Evolutionary conservation across 768 basidiomycete species (phyloP), one percentile per base, ranked within the genome.

Genomic region (Naganishia kalamii): DNA sequence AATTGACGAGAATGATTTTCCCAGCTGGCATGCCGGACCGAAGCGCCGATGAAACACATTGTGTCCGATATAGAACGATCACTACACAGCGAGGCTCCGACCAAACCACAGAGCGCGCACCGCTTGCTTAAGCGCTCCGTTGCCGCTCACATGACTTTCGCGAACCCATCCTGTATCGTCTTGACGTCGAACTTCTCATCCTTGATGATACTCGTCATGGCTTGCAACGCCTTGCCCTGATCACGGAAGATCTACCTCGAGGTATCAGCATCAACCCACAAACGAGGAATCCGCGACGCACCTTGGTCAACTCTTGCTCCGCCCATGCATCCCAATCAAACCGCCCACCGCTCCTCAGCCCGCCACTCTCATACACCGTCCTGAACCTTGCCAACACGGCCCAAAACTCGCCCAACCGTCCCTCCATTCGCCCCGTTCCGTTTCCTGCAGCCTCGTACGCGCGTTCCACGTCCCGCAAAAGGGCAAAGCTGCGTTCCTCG

Each of bases 301-400:
- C 41, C 63, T 64, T 54, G 29, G 50, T 44, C 63, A 64, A 35
- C 19, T 64, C 63, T 23, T 64, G 63, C 51, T 64, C 63, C 13
- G 63, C 37, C 40, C 44, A 44, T n/a, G 46, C n/a, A 65, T 44
- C 52, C 64, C 64, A 65, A 60, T 65, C 64, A 51, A 65, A 65
- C 30, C 47, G 47, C 0, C 57, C 64, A 0, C 29, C 54, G 23
- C 52, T 65, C 15, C 52, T 21, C 23, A 54, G 27, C 19, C 52
- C 46, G 15, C 64, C 64, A 59, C 19, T 59, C 41, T 65, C 64
- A 17, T 32, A 52, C 44, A 48, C 64, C 12, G 41, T 40, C 54
- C 52, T 65, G n/a, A 65, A 48, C 47, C 64, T 21, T n/a, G 52
- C 41, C 21, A 65, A 41, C 6, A 44, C 48, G n/a, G 64, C 64